These are phyloP conservation scores for Hydnomerulius pinastri DNA, from an alignment of 768 basidiomycete species.

Conservation along the genomic window DNA sequence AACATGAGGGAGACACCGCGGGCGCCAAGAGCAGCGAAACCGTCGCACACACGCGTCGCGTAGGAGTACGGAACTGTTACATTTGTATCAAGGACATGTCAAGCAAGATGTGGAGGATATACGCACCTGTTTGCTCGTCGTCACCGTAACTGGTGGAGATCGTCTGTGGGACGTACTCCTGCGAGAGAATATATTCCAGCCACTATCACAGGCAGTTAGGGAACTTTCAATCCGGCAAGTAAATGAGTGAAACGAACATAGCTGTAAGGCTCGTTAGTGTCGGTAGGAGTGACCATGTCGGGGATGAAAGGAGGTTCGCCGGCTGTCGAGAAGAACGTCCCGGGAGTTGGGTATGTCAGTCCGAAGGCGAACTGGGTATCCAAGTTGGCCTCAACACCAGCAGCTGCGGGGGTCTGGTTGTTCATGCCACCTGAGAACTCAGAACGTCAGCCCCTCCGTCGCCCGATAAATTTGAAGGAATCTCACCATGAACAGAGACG, in stretches of 20 bases:
- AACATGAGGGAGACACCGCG: constrained; percentile 68
- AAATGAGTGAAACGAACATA: constrained; percentile 32
- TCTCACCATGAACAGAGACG: constrained; percentile 54
- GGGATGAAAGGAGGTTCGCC: constrained; percentile 62
- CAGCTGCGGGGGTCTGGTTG: constrained; percentile 50
- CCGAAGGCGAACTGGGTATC: constrained; percentile 72
- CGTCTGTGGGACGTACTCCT: constrained; percentile 50
- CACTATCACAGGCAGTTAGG: constrained; percentile 40
- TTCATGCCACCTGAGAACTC: constrained; percentile 54
- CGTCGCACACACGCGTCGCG: constrained; percentile 57
- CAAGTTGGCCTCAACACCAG: constrained; percentile 67
- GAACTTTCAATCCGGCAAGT: neutral
- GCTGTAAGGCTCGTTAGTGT: constrained; percentile 53
- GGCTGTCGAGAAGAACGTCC: constrained; percentile 61
- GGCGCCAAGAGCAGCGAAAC: constrained; percentile 67
- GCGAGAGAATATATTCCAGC: constrained; percentile 57
- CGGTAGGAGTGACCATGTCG: constrained; percentile 38
- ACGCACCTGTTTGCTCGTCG: constrained; percentile 65
- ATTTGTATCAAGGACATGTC: neutral
- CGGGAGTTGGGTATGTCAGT: constrained; percentile 59
- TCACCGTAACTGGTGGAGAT: constrained; percentile 78
- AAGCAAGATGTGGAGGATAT: neutral
- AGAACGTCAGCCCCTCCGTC: constrained; percentile 8
- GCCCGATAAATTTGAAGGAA: neutral
- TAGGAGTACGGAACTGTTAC: constrained; percentile 54